Base-by-base conservation (phyloP, 2,329 filamentous ascomycete genomes). In the Cercospora zeina region DNA sequence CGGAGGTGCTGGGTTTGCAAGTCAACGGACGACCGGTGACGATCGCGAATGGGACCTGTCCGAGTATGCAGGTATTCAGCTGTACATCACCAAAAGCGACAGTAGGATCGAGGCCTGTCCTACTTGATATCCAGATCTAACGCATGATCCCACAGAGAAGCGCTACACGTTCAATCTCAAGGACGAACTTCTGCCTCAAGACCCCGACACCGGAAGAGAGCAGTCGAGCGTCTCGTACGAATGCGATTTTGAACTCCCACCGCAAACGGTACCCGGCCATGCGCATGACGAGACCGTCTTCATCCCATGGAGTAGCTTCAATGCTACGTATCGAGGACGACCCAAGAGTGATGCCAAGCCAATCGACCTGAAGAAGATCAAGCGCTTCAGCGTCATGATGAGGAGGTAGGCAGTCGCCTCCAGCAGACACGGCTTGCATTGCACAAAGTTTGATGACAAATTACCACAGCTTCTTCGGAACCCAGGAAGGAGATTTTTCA, bases 1-100 rank as follows among this genome's bases (percentile, higher is more conserved):
- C 0, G 90, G 90, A 27, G 90, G 89, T 31, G 90, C 91, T 0
- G 91, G 91, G 4, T 95, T 96, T 72, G 90, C 90, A 9, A 90
- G 87, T 4, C 91, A 93, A 73, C 84, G 88, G 51, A 91, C 88
- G 4, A 81, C 80, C 3, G 76, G 75, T 39, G 84, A 86, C 7
- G 77, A 82, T 39, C 76, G 81, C 13, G 76, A 77, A 24, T 89
- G 88, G 83, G 83, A 95, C 69, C 76, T 95, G 7, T 83, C 82
- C 1, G 71, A 68, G 10, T 89, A 87, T 68, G 81, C 85, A 37
- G 63, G 62, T 31, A 63, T 65, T 42, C 55, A 67, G 47, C 63
- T 67, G 33, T 64, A 58, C 54, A 58, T 65, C n/a, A 47, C 59
- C n/a, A 60, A 64, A 36, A 63, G 63, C 55, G 65, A 67, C 33